Percentiles rank a stretch among this genome's conserved stretches.
phyloP scores from a whole-genome alignment of 2,329 filamentous ascomycete species.

The Nannizziopsis barbatae region DNA sequence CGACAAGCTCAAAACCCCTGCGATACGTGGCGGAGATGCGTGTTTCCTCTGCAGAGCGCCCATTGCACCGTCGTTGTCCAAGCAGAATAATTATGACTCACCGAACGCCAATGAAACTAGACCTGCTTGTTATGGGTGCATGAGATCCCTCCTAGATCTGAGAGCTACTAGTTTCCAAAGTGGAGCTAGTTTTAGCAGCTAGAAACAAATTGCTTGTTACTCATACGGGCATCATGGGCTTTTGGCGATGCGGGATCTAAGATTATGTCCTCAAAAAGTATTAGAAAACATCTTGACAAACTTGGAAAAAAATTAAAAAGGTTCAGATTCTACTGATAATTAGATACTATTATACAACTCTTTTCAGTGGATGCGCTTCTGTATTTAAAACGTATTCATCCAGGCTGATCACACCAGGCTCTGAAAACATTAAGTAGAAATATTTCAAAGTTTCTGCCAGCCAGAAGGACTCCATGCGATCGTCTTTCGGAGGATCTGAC shows the following conservation, averaged over 20 bases:
- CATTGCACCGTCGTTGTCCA: conserved; percentile 32
- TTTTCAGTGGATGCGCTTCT: conserved; percentile 43
- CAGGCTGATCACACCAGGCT: conserved; percentile 53
- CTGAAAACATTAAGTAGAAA: conserved; percentile 70
- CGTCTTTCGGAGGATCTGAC: conserved; percentile 19
- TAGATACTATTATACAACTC: conserved; percentile 13
- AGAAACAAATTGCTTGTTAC: background rate
- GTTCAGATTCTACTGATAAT: too few species aligned
- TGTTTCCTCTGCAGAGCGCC: conserved; percentile 63
- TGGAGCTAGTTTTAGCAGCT: background rate
- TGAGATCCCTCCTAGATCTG: conserved; percentile 21
- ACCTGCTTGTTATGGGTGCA: conserved; percentile 34
- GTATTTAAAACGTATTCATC: conserved; percentile 58
- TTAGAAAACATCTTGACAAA: too few species aligned
- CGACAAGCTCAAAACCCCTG: conserved; percentile 55
- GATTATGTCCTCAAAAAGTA: too few species aligned
- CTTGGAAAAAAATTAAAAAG: too few species aligned
- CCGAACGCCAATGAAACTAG: conserved; percentile 21
- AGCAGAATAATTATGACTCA: background rate
- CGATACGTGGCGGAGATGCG: conserved; percentile 22
- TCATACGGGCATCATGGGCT: too few species aligned
- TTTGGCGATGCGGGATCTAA: too few species aligned
- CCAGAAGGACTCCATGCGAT: conserved; percentile 85
- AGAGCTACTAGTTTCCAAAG: background rate
- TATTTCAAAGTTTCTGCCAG: conserved; percentile 85